Percentiles rank a stretch among this genome's conserved stretches.
phyloP scores from a whole-genome alignment of 2,329 filamentous ascomycete genomes.

The Alternaria alternata region DNA sequence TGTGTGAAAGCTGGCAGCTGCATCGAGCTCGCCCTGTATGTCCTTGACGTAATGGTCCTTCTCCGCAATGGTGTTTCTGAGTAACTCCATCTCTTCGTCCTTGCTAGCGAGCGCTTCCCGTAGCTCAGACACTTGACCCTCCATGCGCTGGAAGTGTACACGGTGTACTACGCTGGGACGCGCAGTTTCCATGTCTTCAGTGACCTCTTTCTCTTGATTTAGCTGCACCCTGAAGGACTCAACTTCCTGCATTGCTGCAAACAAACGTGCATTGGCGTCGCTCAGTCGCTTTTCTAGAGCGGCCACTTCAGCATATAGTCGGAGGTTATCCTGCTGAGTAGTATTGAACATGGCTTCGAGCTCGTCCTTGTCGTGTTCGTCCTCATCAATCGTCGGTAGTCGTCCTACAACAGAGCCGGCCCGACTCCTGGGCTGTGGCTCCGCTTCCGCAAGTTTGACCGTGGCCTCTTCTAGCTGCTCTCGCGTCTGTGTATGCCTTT shows the following conservation, averaged over 20 bases:
- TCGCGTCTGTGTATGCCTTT: slow-evolving; percentile 37
- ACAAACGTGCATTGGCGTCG: slow-evolving; percentile 41
- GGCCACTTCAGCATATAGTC: slow-evolving; percentile 40
- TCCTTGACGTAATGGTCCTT: slow-evolving; percentile 32
- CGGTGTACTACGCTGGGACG: slow-evolving; percentile 45
- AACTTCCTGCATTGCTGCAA: slow-evolving; percentile 34
- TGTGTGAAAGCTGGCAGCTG: slow-evolving; percentile 21
- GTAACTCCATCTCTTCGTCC: slow-evolving; percentile 30
- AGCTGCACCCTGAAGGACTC: slow-evolving; percentile 37
- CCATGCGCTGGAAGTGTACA: slow-evolving; percentile 46
- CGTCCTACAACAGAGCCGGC: slow-evolving; percentile 16
- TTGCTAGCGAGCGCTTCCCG: slow-evolving; percentile 30
- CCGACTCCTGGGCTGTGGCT: slow-evolving; percentile 17
- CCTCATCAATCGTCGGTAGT: slow-evolving; percentile 45
- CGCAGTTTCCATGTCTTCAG: slow-evolving; percentile 40
- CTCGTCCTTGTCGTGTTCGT: slow-evolving; percentile 40
- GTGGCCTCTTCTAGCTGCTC: slow-evolving; percentile 34
- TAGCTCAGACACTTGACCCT: slow-evolving; percentile 40
- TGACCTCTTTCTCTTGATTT: slow-evolving; percentile 36
- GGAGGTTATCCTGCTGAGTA: slow-evolving; percentile 45
- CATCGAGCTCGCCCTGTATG: slow-evolving; percentile 30
- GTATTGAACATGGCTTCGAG: slow-evolving; percentile 48
- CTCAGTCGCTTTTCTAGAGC: slow-evolving; percentile 40
- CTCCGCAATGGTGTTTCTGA: slow-evolving; percentile 23
- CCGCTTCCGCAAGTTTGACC: slow-evolving; percentile 27